Conservation (phyloP, 139 green algal species). For the Axilococcus clingmanii region DNA sequence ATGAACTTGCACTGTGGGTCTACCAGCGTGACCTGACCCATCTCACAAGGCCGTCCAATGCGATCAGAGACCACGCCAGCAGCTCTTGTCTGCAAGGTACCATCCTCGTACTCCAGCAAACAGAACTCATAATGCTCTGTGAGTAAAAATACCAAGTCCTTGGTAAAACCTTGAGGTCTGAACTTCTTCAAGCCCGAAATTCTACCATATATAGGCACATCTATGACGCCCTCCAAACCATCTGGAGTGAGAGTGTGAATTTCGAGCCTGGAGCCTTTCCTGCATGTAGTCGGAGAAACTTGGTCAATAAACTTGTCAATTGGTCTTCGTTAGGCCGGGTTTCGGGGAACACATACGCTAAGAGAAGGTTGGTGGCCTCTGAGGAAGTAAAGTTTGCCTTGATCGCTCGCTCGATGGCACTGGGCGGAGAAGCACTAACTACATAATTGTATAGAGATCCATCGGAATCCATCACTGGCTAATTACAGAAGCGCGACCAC, state of each 20-base stretch:
- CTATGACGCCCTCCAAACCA: constrained; percentile 77
- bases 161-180: constrained; percentile 44
- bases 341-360: constrained; percentile 53
- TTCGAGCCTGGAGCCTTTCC: constrained; percentile 80
- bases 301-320: neutral
- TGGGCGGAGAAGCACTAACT: constrained; percentile 87
- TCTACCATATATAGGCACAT: constrained; percentile 88
- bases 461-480: too few species aligned
- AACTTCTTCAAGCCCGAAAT: constrained; percentile 81
- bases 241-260: constrained; percentile 74
- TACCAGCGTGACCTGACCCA: constrained; percentile 74
- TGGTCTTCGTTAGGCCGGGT: neutral
- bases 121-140: constrained; percentile 92
- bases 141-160: constrained; percentile 82
- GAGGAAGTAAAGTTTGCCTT: constrained; percentile 80
- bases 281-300: constrained; percentile 12
- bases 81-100: constrained; percentile 70
- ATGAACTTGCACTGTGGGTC: constrained; percentile 70
- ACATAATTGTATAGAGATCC: constrained; percentile 62
- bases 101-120: constrained; percentile 72
- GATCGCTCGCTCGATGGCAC: constrained; percentile 63
- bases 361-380: constrained; percentile 81
- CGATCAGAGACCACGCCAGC: constrained; percentile 71
- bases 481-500: too few species aligned
- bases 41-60: constrained; percentile 69